These are phyloP conservation scores for Tolypocladium capitatum DNA, from an alignment of 2,329 filamentous ascomycete genomes.

Conservation along the genomic window DNA sequence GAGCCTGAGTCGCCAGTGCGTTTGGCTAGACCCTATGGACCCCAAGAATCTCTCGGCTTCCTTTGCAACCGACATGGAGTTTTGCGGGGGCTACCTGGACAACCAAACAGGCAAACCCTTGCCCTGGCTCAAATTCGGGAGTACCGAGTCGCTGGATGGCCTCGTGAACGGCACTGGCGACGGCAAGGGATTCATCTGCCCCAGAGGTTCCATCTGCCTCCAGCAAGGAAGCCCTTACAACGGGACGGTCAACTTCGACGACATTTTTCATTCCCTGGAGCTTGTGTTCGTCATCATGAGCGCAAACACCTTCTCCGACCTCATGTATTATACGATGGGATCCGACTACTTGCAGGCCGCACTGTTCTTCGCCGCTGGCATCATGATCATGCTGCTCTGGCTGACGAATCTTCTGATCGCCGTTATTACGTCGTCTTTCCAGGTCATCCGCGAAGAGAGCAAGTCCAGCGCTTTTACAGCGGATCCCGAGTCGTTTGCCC, in stretches of 20 bases:
- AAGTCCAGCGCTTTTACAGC: conserved; percentile 85
- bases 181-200: conserved; percentile 81
- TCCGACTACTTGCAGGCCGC: conserved; percentile 83
- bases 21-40: conserved; percentile 57
- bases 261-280: conserved; percentile 82
- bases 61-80: conserved; percentile 54
- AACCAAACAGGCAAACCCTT: conserved; percentile 39
- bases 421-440: conserved; percentile 96
- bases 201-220: conserved; percentile 68
- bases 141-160: conserved; percentile 25
- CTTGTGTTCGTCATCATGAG: conserved; percentile 98
- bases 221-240: conserved; percentile 69
- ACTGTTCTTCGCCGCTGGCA: conserved; percentile 59
- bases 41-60: conserved; percentile 39
- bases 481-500: conserved; percentile 39
- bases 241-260: conserved; percentile 85
- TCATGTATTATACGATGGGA: conserved; percentile 87
- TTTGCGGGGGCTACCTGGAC: conserved; percentile 75
- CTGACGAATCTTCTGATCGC: conserved; percentile 88
- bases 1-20: conserved; percentile 62
- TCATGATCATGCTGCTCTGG: conserved; percentile 92
- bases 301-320: conserved; percentile 88
- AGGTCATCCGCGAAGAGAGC: conserved; percentile 94
- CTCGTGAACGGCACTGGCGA: conserved; percentile 35
- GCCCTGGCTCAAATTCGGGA: conserved; percentile 50